Base-by-base conservation (phyloP, 1,284 basidiomycete genomes). In the Puccinia polysora region DNA sequence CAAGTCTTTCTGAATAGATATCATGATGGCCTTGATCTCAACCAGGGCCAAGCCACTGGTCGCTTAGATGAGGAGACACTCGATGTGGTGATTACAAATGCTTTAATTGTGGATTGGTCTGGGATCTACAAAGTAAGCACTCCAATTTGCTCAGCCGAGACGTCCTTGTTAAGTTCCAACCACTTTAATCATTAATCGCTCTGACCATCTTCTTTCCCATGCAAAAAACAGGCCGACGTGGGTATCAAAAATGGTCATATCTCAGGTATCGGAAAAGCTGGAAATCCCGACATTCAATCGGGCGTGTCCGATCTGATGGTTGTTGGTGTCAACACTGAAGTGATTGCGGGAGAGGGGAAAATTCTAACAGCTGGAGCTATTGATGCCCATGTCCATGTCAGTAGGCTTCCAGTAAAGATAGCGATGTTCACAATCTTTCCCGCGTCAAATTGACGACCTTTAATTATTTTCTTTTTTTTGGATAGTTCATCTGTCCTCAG, bases 51-150 rank as follows among this genome's bases (percentile, higher is more conserved):
- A 80, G 88, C 89, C 0, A 90, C 89, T 0, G 87, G 89, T 73
- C 82, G 87, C 7, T 82, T 85, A 0, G 85, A 89, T 20, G 76
- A 77, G 0, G 87, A 90, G 60, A 85, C 88, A 0, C 84, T 98
- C 52, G 96, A 99, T 78, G 83, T 94, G 7, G 88, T 97, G 64
- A 90, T 99, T 77, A 96, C 92, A 49, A 98, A 97, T 78, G 91
- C 90, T 0, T 84, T 99, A 59, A 88, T 99, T 74, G 81, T 99
- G 50, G 94, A 99, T 80, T 97, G 91, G 89, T 87, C 86, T 50
- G 93, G 93, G 0, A 95, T 98, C 74, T 90, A 89, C 85, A 97
- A 97, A 84, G 90, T 87, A 63, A 32, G 76, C 30, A 34, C n/a
- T 10, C n/a, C 40, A n/a, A 45, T 45, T 45, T n/a, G n/a, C n/a